Percentiles rank a stretch among this genome's conserved stretches.
Evolutionary conservation across 2,329 filamentous ascomycete genomes (phyloP).

Genomic region (Talaromyces sp.): DNA sequence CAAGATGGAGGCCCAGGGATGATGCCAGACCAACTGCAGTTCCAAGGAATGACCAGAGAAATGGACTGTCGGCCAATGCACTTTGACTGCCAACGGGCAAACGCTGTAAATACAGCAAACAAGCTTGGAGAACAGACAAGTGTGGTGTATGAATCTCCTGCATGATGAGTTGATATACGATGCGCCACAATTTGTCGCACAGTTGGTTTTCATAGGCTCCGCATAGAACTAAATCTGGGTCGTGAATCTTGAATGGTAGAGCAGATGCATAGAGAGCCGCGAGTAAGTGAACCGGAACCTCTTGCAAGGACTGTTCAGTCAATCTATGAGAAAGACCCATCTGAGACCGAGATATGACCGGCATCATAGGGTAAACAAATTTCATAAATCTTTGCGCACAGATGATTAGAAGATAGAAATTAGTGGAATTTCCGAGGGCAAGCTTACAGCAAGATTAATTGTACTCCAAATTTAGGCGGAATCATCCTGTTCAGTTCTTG

Average conservation of each 20-base stretch:
- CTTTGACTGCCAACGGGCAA: constrained; percentile 20
- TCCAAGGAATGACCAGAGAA: constrained; percentile 36
- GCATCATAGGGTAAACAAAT: constrained; percentile 28
- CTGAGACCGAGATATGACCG: constrained; percentile 30
- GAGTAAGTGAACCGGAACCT: constrained; percentile 25
- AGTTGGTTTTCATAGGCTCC: constrained; percentile 25
- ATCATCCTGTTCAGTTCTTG: constrained; percentile 1
- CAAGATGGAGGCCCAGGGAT: constrained; percentile 33
- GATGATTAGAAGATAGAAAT: not conserved
- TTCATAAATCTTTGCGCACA: constrained; percentile 13
- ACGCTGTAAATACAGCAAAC: constrained; percentile 29
- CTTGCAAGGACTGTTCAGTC: constrained; percentile 20
- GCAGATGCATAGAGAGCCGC: constrained; percentile 32
- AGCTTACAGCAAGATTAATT: not conserved
- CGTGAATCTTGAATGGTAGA: constrained; percentile 29
- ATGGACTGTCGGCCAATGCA: constrained; percentile 29
- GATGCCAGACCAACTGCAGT: constrained; percentile 31
- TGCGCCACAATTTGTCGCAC: constrained; percentile 26
- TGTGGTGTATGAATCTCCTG: constrained; percentile 30
- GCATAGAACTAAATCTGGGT: constrained; percentile 27
- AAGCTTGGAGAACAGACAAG: constrained; percentile 29
- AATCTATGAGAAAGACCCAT: constrained; percentile 20
- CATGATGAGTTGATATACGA: constrained; percentile 28
- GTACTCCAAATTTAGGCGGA: not conserved
- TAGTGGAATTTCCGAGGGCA: not conserved